These are phyloP conservation scores for Boletus tylopilopsis DNA, from an alignment of 768 basidiomycete genomes.

Conservation along the genomic window DNA sequence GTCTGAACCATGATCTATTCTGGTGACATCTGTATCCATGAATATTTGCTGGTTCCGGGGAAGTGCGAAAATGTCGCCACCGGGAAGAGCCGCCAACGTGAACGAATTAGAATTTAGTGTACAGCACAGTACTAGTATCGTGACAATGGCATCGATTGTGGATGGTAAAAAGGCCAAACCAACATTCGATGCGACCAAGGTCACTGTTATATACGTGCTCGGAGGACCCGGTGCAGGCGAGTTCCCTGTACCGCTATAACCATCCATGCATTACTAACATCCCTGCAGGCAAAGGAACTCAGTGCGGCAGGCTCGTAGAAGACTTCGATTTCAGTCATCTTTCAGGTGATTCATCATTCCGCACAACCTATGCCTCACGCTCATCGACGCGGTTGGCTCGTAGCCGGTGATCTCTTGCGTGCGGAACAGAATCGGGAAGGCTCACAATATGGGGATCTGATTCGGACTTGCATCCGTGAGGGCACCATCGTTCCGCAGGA, in stretches of 20 bases:
- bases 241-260: slow-evolving; percentile 11
- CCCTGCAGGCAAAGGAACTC: slow-evolving; percentile 86
- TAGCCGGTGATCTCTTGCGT: slow-evolving; percentile 96
- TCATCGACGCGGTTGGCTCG: slow-evolving; percentile 1
- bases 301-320: slow-evolving; percentile 79
- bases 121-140: too few species aligned
- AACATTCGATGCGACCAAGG: slow-evolving; percentile 62
- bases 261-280: slow-evolving; percentile 4
- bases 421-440: slow-evolving; percentile 88
- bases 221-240: slow-evolving; percentile 95
- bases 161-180: slow-evolving; percentile 10
- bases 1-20: slow-evolving; percentile 54
- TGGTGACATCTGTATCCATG: slow-evolving; percentile 49
- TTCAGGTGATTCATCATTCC: slow-evolving; percentile 56
- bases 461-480: slow-evolving; percentile 83
- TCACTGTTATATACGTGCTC: slow-evolving; percentile 91
- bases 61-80: too few species aligned
- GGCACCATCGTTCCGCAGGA: slow-evolving; percentile 96
- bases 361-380: slow-evolving; percentile 5
- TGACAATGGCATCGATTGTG: slow-evolving; percentile 17
- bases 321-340: slow-evolving; percentile 91
- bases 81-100: too few species aligned
- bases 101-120: too few species aligned
- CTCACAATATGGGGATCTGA: slow-evolving; percentile 79
- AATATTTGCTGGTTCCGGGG: too few species aligned